Evolutionary conservation across 768 basidiomycete genomes (phyloP).

Genomic region (Podaxis carcinomalis): DNA sequence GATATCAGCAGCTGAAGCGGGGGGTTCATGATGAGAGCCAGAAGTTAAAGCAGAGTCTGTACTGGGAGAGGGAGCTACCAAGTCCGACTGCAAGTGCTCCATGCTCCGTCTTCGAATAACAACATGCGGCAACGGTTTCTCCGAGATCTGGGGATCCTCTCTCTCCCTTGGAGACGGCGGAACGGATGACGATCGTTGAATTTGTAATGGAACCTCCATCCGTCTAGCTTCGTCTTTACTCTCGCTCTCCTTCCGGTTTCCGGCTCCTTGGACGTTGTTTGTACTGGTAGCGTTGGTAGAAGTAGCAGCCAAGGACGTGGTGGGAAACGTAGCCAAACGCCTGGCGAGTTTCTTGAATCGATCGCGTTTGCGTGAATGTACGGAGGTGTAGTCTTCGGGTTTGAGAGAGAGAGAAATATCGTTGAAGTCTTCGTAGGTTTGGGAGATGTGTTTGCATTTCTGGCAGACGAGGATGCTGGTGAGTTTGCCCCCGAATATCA

Average conservation of each 20-base stretch:
- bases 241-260: background rate
- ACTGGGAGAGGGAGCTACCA: background rate
- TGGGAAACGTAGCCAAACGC: constrained; percentile 43
- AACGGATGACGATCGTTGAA: constrained; percentile 14
- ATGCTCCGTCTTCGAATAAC: constrained; percentile 14
- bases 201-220: background rate
- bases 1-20: background rate
- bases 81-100: constrained; percentile 8
- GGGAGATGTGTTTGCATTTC: constrained; percentile 88
- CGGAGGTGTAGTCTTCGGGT: constrained; percentile 59
- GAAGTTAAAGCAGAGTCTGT: background rate
- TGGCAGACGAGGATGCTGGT: constrained; percentile 93
- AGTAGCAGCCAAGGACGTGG: constrained; percentile 1
- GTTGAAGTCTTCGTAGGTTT: constrained; percentile 91
- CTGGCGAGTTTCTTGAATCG: constrained; percentile 71
- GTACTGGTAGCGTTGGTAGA: background rate
- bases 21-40: background rate
- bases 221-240: background rate
- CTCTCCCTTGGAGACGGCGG: constrained; percentile 15
- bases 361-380: constrained; percentile 71
- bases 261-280: background rate
- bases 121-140: constrained; percentile 7
- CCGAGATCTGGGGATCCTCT: constrained; percentile 12
- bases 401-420: constrained; percentile 90
- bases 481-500: constrained; percentile 86